Conservation (phyloP, 2,329 filamentous ascomycete species). For the Sporothrix brasiliensis region DNA sequence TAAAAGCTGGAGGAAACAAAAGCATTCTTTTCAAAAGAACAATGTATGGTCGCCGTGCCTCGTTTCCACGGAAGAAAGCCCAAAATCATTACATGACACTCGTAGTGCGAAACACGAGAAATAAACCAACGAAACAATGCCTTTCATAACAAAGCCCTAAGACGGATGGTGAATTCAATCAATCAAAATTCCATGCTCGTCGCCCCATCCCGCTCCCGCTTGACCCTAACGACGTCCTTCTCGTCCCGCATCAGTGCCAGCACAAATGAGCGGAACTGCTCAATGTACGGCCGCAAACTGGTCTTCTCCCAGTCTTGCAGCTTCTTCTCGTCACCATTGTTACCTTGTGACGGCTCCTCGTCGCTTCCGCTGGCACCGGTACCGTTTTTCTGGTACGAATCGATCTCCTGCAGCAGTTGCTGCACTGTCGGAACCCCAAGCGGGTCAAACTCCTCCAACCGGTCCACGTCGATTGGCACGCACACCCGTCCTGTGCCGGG, state of each 20-base stretch:
- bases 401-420: constrained; percentile 79
- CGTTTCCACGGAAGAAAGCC: background rate
- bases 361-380: constrained; percentile 38
- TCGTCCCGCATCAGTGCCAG: constrained; percentile 76
- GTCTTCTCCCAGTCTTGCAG: constrained; percentile 96
- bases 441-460: constrained; percentile 82
- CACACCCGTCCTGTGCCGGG: constrained; percentile 92
- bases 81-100: constrained; percentile 23
- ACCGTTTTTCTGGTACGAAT: constrained; percentile 67
- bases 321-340: constrained; percentile 40
- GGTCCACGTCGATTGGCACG: constrained; percentile 82
- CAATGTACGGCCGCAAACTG: constrained; percentile 86
- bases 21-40: background rate
- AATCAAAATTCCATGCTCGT: constrained; percentile 57
- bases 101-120: background rate
- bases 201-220: constrained; percentile 59
- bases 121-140: background rate
- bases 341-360: constrained; percentile 38
- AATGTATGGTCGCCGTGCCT: background rate
- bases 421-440: constrained; percentile 87
- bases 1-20: background rate
- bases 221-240: constrained; percentile 57
- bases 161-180: background rate
- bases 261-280: constrained; percentile 84
- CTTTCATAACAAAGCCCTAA: background rate